Evolutionary conservation across 2,329 filamentous ascomycete species (phyloP), one percentile per base, ranked within the genome.

Genomic region (Colletotrichum australisinense): DNA sequence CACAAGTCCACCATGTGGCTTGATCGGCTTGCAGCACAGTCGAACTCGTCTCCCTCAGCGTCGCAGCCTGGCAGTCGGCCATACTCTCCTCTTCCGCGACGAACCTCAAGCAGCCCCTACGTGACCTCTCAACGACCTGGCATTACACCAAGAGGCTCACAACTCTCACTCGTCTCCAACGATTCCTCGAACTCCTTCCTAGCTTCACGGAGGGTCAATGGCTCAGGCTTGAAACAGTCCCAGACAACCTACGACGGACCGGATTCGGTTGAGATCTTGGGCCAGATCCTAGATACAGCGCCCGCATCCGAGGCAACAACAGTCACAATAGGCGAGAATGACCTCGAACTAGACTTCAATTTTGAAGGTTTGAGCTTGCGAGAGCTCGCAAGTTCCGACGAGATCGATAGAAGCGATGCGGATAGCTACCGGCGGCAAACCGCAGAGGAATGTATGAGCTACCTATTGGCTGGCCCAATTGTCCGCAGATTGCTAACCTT

Each of bases 101-200:
- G 93, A 80, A 90, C 93, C 63, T 90, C 92, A 14, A 91, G 89
- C 79, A 92, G 89, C 55, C 93, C 93, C 9, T 92, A 92, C 77
- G 85, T 92, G 71, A 90, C 92, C 42, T 92, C 91, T 14, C 90
- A 92, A 77, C 89, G 94, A 72, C 90, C 93, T 26, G 91, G 90
- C 16, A 83, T 93, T 53, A 91, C 88, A 60, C 91, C 94, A 26
- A 89, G 94, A 74, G 92, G 91, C 6, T 98, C 96, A 0, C 94
- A 94, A 2, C 85, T 96, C 7, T 97, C 95, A 1, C 86, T 96
- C n/a, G 86, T 90, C 12, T 91, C 94, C 6, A 94, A 90, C 82
- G 93, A 94, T 67, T 98, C 96, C 3, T 92, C 90, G 4, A 87
- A 91, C 0, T 97, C 94, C 53, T 87, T 98, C 28, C 88, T 94